These are phyloP conservation scores for Actinidia chinensis DNA, from an alignment of 179 eudicot species.

Conservation along the genomic window DNA sequence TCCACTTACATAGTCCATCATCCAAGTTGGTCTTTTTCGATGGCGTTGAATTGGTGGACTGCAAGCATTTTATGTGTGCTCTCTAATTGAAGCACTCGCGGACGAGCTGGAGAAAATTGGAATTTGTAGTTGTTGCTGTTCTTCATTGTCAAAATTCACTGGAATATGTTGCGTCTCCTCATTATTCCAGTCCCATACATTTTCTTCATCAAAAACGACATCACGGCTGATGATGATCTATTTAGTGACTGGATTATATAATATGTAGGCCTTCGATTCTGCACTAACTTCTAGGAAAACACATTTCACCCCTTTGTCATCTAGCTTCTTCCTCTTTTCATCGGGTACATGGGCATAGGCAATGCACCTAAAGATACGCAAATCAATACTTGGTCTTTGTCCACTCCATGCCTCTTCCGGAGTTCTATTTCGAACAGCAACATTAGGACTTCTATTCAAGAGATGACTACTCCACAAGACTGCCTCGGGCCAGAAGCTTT, in stretches of 20 bases:
- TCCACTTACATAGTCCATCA: background rate
- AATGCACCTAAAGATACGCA: background rate
- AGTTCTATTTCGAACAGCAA: background rate
- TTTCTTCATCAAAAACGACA: background rate
- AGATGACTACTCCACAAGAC: too few species aligned
- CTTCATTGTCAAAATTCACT: background rate
- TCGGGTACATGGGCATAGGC: background rate
- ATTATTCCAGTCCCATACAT: background rate
- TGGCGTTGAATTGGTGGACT: background rate
- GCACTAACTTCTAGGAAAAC: background rate
- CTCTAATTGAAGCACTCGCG: rapidly evolving
- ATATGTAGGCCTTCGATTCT: background rate
- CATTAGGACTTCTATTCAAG: too few species aligned
- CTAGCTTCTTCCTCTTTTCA: background rate
- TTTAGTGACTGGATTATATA: background rate
- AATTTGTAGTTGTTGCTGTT: background rate
- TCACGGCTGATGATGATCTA: background rate
- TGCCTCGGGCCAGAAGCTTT: too few species aligned
- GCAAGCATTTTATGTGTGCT: too few species aligned
- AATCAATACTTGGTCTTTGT: background rate
- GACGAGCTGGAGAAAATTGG: rapidly evolving
- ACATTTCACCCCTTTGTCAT: background rate
- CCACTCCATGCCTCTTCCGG: background rate
- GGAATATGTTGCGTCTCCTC: background rate
- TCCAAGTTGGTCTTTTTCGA: background rate